Evolutionary conservation across 176 grass and related monocot species (phyloP), one percentile per base, ranked within the genome.

Genomic region (Triticum monococcum): DNA sequence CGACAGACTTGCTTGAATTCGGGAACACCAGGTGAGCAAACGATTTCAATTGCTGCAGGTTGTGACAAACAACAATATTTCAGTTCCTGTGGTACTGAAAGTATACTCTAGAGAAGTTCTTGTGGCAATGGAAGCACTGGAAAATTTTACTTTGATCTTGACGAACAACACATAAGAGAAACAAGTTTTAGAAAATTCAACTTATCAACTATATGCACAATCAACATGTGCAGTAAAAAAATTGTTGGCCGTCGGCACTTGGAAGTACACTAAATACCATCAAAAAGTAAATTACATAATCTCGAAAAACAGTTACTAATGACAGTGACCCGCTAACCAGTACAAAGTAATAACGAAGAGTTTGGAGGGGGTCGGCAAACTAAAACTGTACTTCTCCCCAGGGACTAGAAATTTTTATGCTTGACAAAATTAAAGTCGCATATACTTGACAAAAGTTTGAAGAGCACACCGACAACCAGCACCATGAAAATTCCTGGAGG

Each of bases 11-110:
- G 63, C 90, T 89, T 8, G 87, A 91, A 89, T 96, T 92, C 5
- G 97, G 94, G 82, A 96, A 98, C 72, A 88, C 97, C 94, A 98
- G 75, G 80, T 94, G 89, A 40, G 90, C 89, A 91, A 94, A 94
- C 10, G 97, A 91, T 88, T 87, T 88, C 90, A 96, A 64, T 90
- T 91, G 84, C 93, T 98, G 93, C 84, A 89, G 76, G 60, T 75
- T 85, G n/a, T 23, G 14, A 65, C 28, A 64, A 72, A 69, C 28
- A 73, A 72, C 5, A 36, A 86, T 69, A n/a, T 2, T 78, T 70
- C 18, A 76, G 6, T 80, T 75, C 33, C 6, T 74, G 32, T 82
- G 18, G 7, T 13, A 67, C 16, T 26, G 23, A 62, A 86, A 79
- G 67, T 50, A 38, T 48, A 37, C 5, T 3, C 41, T 8, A 50